Conservation (phyloP, 331 rosid genomes). For the Malus hybrid region DNA sequence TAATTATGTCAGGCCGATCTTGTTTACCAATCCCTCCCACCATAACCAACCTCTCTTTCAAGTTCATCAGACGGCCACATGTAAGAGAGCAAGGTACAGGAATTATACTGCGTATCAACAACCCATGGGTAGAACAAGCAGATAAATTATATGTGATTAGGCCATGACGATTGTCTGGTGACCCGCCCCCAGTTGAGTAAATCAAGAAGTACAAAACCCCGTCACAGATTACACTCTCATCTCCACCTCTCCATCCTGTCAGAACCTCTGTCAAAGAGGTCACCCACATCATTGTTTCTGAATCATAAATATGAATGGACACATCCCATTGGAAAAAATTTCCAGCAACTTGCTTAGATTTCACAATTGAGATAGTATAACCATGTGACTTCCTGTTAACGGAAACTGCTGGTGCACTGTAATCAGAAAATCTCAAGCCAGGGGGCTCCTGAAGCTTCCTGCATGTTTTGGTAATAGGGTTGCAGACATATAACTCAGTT, state of each 20-base stretch:
- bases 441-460: conserved; percentile 54
- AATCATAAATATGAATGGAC: conserved; percentile 59
- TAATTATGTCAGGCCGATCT: conserved; percentile 74
- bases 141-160: conserved; percentile 52
- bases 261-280: conserved; percentile 57
- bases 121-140: conserved; percentile 30
- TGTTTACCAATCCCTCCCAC: conserved; percentile 84
- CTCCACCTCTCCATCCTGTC: conserved; percentile 87
- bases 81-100: conserved; percentile 70
- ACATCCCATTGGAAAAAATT: conserved; percentile 64
- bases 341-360: conserved; percentile 74
- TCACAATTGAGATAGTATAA: conserved; percentile 55
- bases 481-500: conserved; percentile 53
- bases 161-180: conserved; percentile 53
- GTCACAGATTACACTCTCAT: conserved; percentile 75
- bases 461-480: conserved; percentile 50
- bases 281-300: conserved; percentile 47
- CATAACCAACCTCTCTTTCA: conserved; percentile 83
- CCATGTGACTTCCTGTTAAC: conserved; percentile 39
- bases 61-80: conserved; percentile 84
- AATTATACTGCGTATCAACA: conserved; percentile 47
- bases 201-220: conserved; percentile 67
- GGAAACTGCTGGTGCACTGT: conserved; percentile 64
- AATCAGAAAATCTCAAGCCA: conserved; percentile 52
- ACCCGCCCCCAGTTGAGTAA: conserved; percentile 57